Evolutionary conservation across 495 filamentous ascomycete species (phyloP), one percentile per base, ranked within the genome.

Genomic region (Hypoxylon trugodes): DNA sequence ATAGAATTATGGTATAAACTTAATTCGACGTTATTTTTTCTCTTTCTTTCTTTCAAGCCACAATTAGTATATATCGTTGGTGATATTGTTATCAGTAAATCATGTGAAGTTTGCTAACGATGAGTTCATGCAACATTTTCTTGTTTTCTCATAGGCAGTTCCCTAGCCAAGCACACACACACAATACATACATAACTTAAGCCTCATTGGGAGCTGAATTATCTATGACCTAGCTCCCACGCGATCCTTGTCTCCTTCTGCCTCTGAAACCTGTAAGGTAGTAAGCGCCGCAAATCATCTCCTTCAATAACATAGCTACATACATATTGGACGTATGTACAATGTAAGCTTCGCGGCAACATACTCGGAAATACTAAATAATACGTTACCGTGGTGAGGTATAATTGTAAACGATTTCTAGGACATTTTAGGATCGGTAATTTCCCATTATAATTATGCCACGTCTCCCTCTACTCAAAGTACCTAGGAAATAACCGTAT

Each of bases 401-500:
- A 10, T 35, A 30, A 36, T 38, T 45, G 22, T 32, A 54, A 55
- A 41, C 19, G 13, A 16, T 12, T n/a, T 40, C 8, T 22, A 35
- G 28, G 12, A 16, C 24, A 42, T 26, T 42, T 24, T 40, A 22
- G 19, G 10, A 49, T 42, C 37, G 36, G 10, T 8, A 22, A 36
- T 13, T n/a, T 1, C 21, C 12, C n/a, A 46, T 28, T 19, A 26
- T 28, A 42, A 2, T 21, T 42, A n/a, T 40, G 3, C 16, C 6
- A 56, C 21, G 59, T 42, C 41, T 56, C 40, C 50, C 50, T 61
- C 43, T 32, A 4, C 6, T 18, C 7, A 49, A 46, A 12, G 62
- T 66, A 66, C 49, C 53, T 42, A 21, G 25, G 36, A 59, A 62
- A 67, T 67, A 62, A 61, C 58, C 64, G 64, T 48, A 67, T 35